These are phyloP conservation scores for Torulaspora maleeae DNA, from an alignment of 805 yeast genomes.

Conservation along the genomic window DNA sequence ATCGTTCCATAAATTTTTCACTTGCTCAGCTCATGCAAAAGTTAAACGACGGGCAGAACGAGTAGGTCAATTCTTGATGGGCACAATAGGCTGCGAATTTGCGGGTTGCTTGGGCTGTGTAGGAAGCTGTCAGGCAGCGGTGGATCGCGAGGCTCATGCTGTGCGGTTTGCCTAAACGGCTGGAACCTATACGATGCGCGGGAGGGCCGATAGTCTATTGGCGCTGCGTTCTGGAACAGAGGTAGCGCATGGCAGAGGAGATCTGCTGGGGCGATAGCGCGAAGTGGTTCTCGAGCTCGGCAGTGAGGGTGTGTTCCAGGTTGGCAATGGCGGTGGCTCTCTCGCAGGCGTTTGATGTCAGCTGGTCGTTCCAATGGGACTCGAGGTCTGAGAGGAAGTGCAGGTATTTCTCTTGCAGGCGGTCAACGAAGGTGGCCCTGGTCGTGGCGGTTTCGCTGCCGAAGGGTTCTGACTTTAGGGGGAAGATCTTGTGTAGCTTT, in stretches of 20 bases:
- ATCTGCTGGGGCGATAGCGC: slow-evolving; percentile 17
- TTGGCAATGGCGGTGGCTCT: slow-evolving; percentile 7
- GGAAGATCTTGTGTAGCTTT: slow-evolving; percentile 29
- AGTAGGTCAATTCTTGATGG: not conserved
- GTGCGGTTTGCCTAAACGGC: not conserved
- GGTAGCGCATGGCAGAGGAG: slow-evolving; percentile 8
- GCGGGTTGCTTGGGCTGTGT: slow-evolving; percentile 5
- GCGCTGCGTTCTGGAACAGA: slow-evolving; percentile 7
- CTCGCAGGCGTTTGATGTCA: not conserved
- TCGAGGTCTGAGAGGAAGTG: slow-evolving; percentile 14
- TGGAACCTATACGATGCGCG: not conserved
- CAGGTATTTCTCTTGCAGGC: slow-evolving; percentile 26
- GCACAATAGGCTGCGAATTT: slow-evolving; percentile 1
- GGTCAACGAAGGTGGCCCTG: slow-evolving; percentile 17
- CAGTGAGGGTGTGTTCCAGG: slow-evolving; percentile 17
- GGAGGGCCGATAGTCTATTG: not conserved
- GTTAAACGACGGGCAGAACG: slow-evolving; percentile 4
- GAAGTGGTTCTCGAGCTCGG: slow-evolving; percentile 15
- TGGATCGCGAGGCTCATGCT: not conserved
- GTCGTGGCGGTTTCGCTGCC: not conserved
- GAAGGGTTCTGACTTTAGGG: slow-evolving; percentile 14
- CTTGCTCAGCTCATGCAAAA: not conserved
- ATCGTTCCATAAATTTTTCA: slow-evolving; percentile 4
- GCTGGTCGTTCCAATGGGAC: not conserved
- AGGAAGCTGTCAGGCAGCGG: not conserved